A percentile compares a stretch with the other conserved stretches of the same genome.
Evolutionary conservation across 352 stramenopile species (phyloP).

Genomic region (Halophytophthora batemanensis): DNA sequence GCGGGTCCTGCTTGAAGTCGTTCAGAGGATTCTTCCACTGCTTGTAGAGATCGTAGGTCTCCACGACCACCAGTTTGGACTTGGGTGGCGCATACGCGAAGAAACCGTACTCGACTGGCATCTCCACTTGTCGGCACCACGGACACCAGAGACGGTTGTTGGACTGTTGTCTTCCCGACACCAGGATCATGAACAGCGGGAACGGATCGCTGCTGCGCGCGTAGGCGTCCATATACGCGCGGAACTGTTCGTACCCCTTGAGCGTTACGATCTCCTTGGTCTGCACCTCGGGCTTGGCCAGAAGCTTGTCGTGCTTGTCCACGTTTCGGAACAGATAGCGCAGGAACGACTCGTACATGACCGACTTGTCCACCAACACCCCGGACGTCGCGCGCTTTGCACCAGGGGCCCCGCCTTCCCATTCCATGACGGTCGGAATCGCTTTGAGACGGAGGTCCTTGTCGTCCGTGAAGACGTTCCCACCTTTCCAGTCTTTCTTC

Average conservation of each 20-base stretch:
- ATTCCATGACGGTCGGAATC: slow-evolving; percentile 60
- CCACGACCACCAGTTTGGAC: slow-evolving; percentile 46
- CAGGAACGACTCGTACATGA: slow-evolving; percentile 53
- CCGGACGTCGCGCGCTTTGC: slow-evolving; percentile 46
- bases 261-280: slow-evolving; percentile 61
- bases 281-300: slow-evolving; percentile 32
- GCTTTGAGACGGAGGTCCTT: slow-evolving; percentile 58
- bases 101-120: slow-evolving; percentile 69
- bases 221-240: slow-evolving; percentile 35
- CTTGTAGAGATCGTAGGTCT: slow-evolving; percentile 60
- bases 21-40: slow-evolving; percentile 71
- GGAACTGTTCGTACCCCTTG: slow-evolving; percentile 37
- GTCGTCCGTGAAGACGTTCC: slow-evolving; percentile 59
- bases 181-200: slow-evolving; percentile 72
- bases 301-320: slow-evolving; percentile 38
- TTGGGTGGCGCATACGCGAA: slow-evolving; percentile 51
- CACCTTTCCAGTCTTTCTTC: slow-evolving; percentile 46
- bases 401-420: slow-evolving; percentile 33
- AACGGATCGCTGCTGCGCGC: slow-evolving; percentile 18
- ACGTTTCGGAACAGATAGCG: slow-evolving; percentile 65
- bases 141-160: slow-evolving; percentile 77
- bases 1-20: slow-evolving; percentile 53
- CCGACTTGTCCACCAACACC: slow-evolving; percentile 44
- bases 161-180: slow-evolving; percentile 54
- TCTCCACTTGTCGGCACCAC: slow-evolving; percentile 61